These are phyloP conservation scores for Choanephora cucurbitarum DNA, from an alignment of 371 early-diverging fungal genomes.

Conservation along the genomic window DNA sequence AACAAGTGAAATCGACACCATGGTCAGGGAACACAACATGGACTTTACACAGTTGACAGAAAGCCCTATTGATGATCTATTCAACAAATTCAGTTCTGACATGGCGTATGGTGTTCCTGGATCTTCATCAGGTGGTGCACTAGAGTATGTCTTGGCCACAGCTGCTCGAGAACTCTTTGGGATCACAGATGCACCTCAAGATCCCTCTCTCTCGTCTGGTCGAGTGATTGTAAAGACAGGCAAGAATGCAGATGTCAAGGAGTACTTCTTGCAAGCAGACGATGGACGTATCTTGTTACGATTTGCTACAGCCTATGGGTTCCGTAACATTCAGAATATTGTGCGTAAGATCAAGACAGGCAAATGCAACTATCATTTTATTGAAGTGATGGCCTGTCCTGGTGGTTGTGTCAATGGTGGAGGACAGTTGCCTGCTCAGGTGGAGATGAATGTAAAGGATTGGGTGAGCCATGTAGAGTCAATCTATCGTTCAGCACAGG, in stretches of 20 bases:
- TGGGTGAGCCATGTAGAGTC: conserved; percentile 62
- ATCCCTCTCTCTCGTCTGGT: conserved; percentile 13
- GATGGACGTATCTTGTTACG: conserved; percentile 58
- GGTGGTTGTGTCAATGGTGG: conserved; percentile 93
- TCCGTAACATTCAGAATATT: conserved; percentile 95
- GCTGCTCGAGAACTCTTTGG: conserved; percentile 81
- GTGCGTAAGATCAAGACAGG: conserved; percentile 83
- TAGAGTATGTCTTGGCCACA: conserved; percentile 82
- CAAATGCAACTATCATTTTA: conserved; percentile 78
- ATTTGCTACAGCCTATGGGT: conserved; percentile 92
- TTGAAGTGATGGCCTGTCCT: conserved; percentile 98
- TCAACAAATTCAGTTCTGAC: conserved; percentile 49
- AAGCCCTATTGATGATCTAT: conserved; percentile 53
- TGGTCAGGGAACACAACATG: conserved; percentile 70
- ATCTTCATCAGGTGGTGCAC: conserved; percentile 88
- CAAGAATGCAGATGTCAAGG: conserved; percentile 84
- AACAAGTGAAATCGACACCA: conserved; percentile 79
- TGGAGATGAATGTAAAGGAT: conserved; percentile 57
- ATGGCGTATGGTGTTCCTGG: conserved; percentile 69
- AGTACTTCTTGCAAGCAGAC: conserved; percentile 57
- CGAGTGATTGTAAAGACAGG: conserved; percentile 63
- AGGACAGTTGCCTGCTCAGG: conserved; percentile 68
- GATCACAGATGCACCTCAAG: conserved; percentile 50
- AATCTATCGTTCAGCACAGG: conserved; percentile 55
- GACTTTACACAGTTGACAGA: conserved; percentile 56